phyloP scores from a whole-genome alignment of 225 moss, liverwort and hornwort species.

The Polytrichum commune region DNA sequence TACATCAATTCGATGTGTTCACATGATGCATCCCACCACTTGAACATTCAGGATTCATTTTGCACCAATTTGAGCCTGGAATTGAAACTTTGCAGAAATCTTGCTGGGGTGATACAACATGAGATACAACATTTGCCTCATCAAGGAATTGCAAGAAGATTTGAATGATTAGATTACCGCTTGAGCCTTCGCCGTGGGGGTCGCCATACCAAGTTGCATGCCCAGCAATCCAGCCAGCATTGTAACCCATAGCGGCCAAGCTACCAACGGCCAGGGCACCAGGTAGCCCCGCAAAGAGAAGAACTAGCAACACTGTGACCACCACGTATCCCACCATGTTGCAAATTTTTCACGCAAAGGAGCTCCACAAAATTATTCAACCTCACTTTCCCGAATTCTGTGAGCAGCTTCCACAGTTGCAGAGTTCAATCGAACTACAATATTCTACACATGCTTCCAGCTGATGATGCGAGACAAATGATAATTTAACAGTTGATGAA shows the following conservation, averaged over 20 bases:
- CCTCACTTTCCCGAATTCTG: neutral
- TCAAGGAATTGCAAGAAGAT: neutral
- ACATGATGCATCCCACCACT: too few species aligned
- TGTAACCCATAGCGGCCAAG: conserved; percentile 31
- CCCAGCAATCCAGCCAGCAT: conserved; percentile 25
- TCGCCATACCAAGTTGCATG: conserved; percentile 52
- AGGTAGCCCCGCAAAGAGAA: conserved; percentile 6
- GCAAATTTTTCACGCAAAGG: neutral
- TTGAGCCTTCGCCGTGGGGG: conserved; percentile 29
- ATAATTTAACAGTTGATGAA: too few species aligned
- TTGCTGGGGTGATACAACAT: neutral
- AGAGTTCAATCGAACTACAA: too few species aligned
- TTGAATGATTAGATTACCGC: conserved; percentile 12
- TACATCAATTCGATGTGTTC: too few species aligned
- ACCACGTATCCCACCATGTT: conserved; percentile 11
- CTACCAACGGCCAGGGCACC: conserved; percentile 2
- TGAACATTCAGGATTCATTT: too few species aligned
- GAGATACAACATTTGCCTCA: neutral
- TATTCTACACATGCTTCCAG: too few species aligned
- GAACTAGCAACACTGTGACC: conserved; percentile 14
- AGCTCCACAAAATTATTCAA: neutral
- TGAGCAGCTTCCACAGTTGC: neutral
- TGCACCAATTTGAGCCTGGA: too few species aligned
- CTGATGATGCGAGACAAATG: too few species aligned
- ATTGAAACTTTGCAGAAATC: too few species aligned